phyloP scores from a whole-genome alignment of 1,284 basidiomycete species.

The Austroboletus rostrupii region DNA sequence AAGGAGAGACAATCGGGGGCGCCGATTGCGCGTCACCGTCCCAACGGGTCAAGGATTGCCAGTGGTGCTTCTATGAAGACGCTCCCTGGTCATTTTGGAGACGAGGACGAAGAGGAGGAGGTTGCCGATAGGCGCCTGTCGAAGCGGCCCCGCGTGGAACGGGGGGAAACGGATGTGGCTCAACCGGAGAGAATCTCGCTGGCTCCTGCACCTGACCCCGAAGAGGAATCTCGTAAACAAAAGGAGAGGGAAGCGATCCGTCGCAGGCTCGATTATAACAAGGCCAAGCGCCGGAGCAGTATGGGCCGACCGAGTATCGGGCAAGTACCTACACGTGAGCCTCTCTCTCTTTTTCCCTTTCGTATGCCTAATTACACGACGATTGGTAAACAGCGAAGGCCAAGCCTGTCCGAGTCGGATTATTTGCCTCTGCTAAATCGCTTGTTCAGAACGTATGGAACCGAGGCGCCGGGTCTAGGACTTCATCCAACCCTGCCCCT shows the following conservation, averaged over 20 bases:
- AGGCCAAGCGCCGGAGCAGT: constrained; percentile 64
- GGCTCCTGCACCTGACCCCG: constrained; percentile 8
- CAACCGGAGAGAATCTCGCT: constrained; percentile 3
- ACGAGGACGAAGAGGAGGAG: constrained; percentile 43
- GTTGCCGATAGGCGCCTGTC: constrained; percentile 24
- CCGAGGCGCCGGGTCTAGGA: constrained; percentile 34
- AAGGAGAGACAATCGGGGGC: constrained; percentile 39
- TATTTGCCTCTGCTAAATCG: constrained; percentile 54
- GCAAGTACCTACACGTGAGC: constrained; percentile 37
- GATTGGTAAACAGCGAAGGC: constrained; percentile 32
- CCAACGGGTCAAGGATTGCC: constrained; percentile 20
- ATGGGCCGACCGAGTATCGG: constrained; percentile 45
- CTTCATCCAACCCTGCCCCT: constrained; percentile 7
- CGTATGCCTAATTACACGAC: constrained; percentile 6
- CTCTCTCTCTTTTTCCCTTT: constrained; percentile 4
- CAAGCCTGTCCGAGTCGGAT: constrained; percentile 48
- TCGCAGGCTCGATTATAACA: constrained; percentile 58
- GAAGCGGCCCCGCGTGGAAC: constrained; percentile 41
- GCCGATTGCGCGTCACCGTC: constrained; percentile 22
- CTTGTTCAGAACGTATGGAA: constrained; percentile 56
- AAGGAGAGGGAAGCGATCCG: constrained; percentile 58
- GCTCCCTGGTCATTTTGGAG: constrained; percentile 55
- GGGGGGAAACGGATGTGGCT: constrained; percentile 25
- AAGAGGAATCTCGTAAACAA: constrained; percentile 36
- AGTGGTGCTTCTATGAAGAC: constrained; percentile 44